Base-by-base conservation (phyloP, 805 yeast species). In the Candida nemodendra region DNA sequence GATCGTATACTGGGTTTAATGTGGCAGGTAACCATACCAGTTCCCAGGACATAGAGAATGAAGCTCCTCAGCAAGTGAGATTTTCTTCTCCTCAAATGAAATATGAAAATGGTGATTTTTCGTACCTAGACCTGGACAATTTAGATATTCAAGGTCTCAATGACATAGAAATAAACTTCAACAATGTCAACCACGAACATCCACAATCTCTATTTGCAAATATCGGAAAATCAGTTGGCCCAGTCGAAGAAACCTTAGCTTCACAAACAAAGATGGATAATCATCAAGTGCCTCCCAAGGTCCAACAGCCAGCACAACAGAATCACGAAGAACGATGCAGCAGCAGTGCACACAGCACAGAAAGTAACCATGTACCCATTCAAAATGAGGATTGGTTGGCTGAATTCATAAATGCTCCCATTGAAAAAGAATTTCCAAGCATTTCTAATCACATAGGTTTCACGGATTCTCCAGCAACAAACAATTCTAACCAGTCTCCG, bases 1-100 rank as follows among this genome's bases (percentile, higher is more conserved):
- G 70, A 5, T 74, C 85, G 0, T 81, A 83, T 52, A 69, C 82
- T 1, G 73, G 73, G n/a, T 53, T 41, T 19, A 50, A 49, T 29
- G 37, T 32, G 3, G 18, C 27, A 12, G 39, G 32, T 4, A 32
- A 35, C 15, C 38, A 41, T 21, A 36, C 36, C 16, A 27, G 36
- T 15, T 21, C 40, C 16, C 38, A 44, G 19, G 40, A 40, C n/a
- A 18, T 41, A 9, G 50, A 44, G 18, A 45, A 56, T 4, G 75
- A 71, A 26, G 75, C 74, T 0, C 89, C 90, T 2, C 73, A 72
- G 30, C 88, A 84, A 51, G 89, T 84, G 18, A 85, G 81, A 2
- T 86, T 84, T 55, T 78, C 95, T 1, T 84, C 95, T 1, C 96
- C 95, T 3, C 95, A 87, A 57, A 15, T 59, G 24, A 45, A 36